Conservation (phyloP, 2,329 filamentous ascomycete genomes). For the Zymoseptoria tritici region DNA sequence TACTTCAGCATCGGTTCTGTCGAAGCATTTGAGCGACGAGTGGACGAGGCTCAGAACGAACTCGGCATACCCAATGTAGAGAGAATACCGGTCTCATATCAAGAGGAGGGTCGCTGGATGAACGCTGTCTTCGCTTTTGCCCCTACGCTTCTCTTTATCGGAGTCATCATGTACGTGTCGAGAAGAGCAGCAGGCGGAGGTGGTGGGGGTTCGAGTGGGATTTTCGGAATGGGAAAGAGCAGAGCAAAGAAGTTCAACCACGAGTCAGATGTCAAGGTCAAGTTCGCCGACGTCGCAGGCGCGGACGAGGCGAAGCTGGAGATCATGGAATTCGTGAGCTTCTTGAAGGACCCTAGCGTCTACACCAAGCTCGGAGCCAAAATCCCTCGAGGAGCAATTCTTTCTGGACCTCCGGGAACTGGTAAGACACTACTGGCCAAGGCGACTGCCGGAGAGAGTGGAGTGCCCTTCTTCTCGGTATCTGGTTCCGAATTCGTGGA, state of each 20-base stretch:
- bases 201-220: slow-evolving; percentile 60
- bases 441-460: slow-evolving; percentile 92
- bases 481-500: slow-evolving; percentile 98
- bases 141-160: slow-evolving; percentile 79
- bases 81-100: slow-evolving; percentile 86
- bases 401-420: slow-evolving; percentile 95
- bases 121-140: slow-evolving; percentile 72
- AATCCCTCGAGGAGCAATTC: slow-evolving; percentile 91
- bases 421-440: slow-evolving; percentile 97
- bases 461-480: slow-evolving; percentile 95
- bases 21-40: slow-evolving; percentile 80
- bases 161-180: slow-evolving; percentile 71
- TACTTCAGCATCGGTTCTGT: slow-evolving; percentile 94
- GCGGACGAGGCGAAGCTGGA: slow-evolving; percentile 98
- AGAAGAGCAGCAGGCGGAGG: slow-evolving; percentile 61
- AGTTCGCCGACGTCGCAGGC: slow-evolving; percentile 92
- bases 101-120: slow-evolving; percentile 65
- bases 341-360: slow-evolving; percentile 84
- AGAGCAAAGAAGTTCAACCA: slow-evolving; percentile 96
- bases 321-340: slow-evolving; percentile 99
- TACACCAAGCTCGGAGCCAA: slow-evolving; percentile 95
- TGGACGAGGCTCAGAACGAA: slow-evolving; percentile 83
- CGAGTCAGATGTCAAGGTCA: slow-evolving; percentile 91
- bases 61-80: slow-evolving; percentile 79
- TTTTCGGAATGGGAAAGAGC: slow-evolving; percentile 95